Evolutionary conservation across 192 early-diverging fungal genomes (phyloP), one percentile per base, ranked within the genome.

Genomic region (Geranomyces michiganensis): DNA sequence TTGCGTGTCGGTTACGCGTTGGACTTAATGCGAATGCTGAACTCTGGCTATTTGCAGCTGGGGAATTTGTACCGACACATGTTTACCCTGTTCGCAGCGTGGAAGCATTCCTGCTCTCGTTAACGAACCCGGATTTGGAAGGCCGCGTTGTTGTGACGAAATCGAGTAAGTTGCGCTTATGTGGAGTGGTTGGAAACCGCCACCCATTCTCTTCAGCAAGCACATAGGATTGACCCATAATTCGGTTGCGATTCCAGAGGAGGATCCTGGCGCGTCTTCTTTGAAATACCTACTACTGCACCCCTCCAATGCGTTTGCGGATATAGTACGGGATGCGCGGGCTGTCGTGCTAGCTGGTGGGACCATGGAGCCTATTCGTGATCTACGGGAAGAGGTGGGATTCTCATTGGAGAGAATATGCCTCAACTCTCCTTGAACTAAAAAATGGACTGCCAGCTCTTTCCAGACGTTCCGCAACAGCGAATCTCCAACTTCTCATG

Each of bases 321-420:
- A 84, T 19, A 83, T 98, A 14, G 88, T 95, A 5, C 76, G 86
- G 7, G 90, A 96, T 51, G 90, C 94, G 0, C 80, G 92, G 45
- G 88, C 91, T 32, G 88, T 98, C 0, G 76, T 98, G 9, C 77
- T 98, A 26, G 92, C 94, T 0, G 95, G 96, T 65, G 96, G 96
- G 22, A 98, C 96, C 0, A 94, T 98, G 92, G 87, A 90, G 68
- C 95, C 94, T 0, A 17, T 75, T 19, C 71, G 67, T 56, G 73
- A 75, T 61, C 64, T 76, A 36, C 63, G 71, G 17, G 58, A 62
- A 31, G 59, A 75, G 33, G 56, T 67, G 4, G 4, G 51, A 3
- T n/a, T 26, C 46, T n/a, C n/a, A n/a, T n/a, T n/a, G 46, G 46
- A 19, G 12, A 19, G 46, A 10, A 47, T 14, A 10, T 19, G 46